Percentiles rank a stretch among this genome's conserved stretches.
phyloP scores from a whole-genome alignment of 169 alveolate species.

The Toxoplasma gondii region DNA sequence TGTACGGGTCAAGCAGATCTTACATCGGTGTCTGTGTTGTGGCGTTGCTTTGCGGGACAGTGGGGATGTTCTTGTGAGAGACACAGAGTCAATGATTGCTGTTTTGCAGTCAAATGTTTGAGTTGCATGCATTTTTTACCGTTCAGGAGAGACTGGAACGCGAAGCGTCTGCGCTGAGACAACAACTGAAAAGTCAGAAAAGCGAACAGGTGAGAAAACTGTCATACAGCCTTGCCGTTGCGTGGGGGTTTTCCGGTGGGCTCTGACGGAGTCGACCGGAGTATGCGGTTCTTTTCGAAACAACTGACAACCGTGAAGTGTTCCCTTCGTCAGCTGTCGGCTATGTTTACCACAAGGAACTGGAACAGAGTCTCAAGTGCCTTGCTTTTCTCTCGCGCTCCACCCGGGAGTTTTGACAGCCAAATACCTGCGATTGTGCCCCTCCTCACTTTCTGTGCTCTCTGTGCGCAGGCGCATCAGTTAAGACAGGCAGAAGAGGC shows the following conservation, averaged over 20 bases:
- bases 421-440: too few species aligned
- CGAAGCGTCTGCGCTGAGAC: slow-evolving; percentile 7
- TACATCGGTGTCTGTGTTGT: not conserved
- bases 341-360: too few species aligned
- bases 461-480: not conserved
- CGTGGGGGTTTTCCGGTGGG: not conserved
- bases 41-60: not conserved
- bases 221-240: not conserved
- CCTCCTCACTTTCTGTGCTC: too few species aligned
- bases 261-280: too few species aligned
- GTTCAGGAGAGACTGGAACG: slow-evolving; percentile 35
- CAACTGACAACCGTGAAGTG: too few species aligned
- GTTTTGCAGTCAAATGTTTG: not conserved
- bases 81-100: not conserved
- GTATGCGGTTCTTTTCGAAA: too few species aligned
- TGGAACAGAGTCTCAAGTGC: too few species aligned
- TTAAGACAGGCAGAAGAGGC: slow-evolving; percentile 14
- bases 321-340: too few species aligned
- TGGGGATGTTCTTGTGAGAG: not conserved
- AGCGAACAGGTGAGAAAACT: not conserved
- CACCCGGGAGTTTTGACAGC: too few species aligned
- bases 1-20: not conserved
- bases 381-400: too few species aligned
- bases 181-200: not conserved
- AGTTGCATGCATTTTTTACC: not conserved